Evolutionary conservation across 176 grass and related monocot genomes (phyloP).

Genomic region (Stipa capillata): DNA sequence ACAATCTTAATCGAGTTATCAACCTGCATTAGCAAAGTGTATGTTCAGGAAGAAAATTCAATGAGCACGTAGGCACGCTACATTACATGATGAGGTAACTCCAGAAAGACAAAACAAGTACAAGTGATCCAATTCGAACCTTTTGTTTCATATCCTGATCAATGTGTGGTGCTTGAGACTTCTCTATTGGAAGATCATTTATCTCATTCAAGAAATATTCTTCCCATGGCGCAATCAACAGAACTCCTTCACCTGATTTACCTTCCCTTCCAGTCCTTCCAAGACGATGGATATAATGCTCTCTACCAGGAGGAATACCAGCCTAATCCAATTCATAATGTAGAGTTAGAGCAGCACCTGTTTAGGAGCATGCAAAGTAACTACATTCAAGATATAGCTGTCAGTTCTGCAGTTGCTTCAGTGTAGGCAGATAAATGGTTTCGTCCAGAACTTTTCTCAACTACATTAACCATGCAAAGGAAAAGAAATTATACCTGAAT

Average conservation of each 20-base stretch:
- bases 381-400: not conserved
- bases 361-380: not conserved
- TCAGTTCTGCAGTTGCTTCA: not conserved
- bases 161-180: no score
- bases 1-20: no score
- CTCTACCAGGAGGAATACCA: conserved; percentile 71
- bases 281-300: conserved; percentile 88
- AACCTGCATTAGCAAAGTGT: no score
- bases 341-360: not conserved
- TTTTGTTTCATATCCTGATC: conserved; percentile 53
- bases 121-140: conserved; percentile 25
- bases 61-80: conserved; percentile 80
- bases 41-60: no score
- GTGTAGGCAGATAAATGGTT: not conserved
- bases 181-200: no score
- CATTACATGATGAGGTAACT: conserved; percentile 47
- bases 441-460: not conserved
- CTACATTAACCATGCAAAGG: not conserved
- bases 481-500: conserved; percentile 30
- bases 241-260: conserved; percentile 61
- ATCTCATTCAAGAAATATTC: conserved; percentile 83
- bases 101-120: no score
- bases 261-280: no score
- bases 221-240: conserved; percentile 76
- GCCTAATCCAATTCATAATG: conserved; percentile 36